Evolutionary conservation across 192 early-diverging fungal species (phyloP).

Genomic region (Kickxella alabastrina): DNA sequence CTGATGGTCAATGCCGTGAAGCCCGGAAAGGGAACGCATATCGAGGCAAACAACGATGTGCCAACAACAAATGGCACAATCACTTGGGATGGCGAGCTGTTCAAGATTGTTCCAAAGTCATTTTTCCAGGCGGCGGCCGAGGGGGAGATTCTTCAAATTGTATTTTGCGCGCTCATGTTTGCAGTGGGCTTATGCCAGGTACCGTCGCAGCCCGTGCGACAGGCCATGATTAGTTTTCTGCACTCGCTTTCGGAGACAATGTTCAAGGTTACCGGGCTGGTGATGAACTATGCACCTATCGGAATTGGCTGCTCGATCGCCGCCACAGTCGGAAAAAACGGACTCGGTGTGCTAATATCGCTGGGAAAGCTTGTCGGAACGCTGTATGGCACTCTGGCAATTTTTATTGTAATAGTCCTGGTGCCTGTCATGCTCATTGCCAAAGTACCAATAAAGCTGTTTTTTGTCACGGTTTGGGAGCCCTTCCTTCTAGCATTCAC

Average conservation of each 20-base stretch:
- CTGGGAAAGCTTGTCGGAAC: slow-evolving; percentile 66
- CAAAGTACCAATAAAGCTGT: slow-evolving; percentile 56
- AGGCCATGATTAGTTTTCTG: slow-evolving; percentile 55
- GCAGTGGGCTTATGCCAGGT: slow-evolving; percentile 54
- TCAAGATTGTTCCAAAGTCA: slow-evolving; percentile 57
- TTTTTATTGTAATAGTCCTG: slow-evolving; percentile 58
- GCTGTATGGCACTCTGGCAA: slow-evolving; percentile 56
- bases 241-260: slow-evolving; percentile 56
- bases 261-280: slow-evolving; percentile 60
- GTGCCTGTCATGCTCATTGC: slow-evolving; percentile 57
- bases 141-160: slow-evolving; percentile 54
- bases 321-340: slow-evolving; percentile 57
- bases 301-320: slow-evolving; percentile 64
- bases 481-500: slow-evolving; percentile 72
- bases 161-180: slow-evolving; percentile 65
- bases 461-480: slow-evolving; percentile 49
- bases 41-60: slow-evolving; percentile 13
- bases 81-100: slow-evolving; percentile 56
- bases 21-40: slow-evolving; percentile 56
- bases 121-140: slow-evolving; percentile 54
- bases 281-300: slow-evolving; percentile 67
- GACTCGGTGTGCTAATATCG: slow-evolving; percentile 53
- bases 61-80: slow-evolving; percentile 25
- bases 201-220: slow-evolving; percentile 23
- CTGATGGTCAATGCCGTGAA: slow-evolving; percentile 57